Base-by-base conservation (phyloP, 1,284 basidiomycete genomes). In the Phenoliferia sp. region DNA sequence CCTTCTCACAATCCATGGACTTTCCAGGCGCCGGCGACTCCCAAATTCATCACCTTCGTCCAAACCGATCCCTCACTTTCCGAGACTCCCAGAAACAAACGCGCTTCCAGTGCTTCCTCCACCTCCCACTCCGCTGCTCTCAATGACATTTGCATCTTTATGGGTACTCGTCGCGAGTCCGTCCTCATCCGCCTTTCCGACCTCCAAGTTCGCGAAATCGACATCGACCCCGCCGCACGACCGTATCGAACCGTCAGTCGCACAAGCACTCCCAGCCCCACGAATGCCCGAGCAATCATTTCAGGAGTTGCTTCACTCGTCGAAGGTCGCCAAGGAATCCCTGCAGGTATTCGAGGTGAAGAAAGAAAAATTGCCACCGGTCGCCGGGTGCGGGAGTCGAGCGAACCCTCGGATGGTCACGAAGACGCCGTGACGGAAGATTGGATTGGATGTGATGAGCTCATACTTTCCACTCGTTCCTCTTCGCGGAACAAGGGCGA, bases 21-120 rank as follows among this genome's bases (percentile, higher is more conserved):
- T 55, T n/a, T 10, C 15, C 64, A 71, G 70, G 65, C 70, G 3
- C 70, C 70, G 0, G 36, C 70, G 0, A 67, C 70, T 0, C 70
- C 70, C 12, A 54, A 55, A 3, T 65, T 65, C 32, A 2, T 71
- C 32, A 44, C 36, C 19, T 63, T 71, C 55, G 35, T 71, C 22
- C 57, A 65, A 16, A 34, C 48, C 7, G 32, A 39, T 31, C 34
- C 54, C 9, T 59, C 36, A 16, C 16, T 44, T 39, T 15, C 12
- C 36, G 59, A 59, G 17, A 26, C 33, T 22, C 7, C 59, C 28
- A 35, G 59, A 9, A 59, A 44, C 26, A 36, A 59, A 16, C 58
- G 58, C 58, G 26, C 26, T 61, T 32, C 34, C 33, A 33, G 5
- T 5, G 19, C 48, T 19, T 22, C 34, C 52, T 0, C 29, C 59